phyloP scores from a whole-genome alignment of 805 yeast species.

The Pichia eremophila region DNA sequence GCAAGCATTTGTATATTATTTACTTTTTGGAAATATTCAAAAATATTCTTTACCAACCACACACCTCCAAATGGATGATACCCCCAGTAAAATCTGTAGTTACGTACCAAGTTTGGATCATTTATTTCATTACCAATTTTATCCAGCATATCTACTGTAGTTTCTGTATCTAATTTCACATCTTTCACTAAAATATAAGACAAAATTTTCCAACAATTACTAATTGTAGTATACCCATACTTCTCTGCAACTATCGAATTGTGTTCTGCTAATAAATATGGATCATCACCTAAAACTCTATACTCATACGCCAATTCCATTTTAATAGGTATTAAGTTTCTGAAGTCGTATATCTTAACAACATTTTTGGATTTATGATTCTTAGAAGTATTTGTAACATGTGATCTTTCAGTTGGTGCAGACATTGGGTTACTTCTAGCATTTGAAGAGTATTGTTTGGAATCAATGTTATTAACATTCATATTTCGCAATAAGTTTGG shows the following conservation, averaged over 20 bases:
- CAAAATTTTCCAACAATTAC: slow-evolving; percentile 67
- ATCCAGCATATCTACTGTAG: slow-evolving; percentile 11
- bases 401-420: slow-evolving; percentile 29
- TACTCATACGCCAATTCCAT: slow-evolving; percentile 62
- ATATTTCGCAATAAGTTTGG: slow-evolving; percentile 41
- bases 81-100: slow-evolving; percentile 57
- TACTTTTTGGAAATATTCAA: slow-evolving; percentile 51
- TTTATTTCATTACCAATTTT: slow-evolving; percentile 11
- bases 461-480: slow-evolving; percentile 14
- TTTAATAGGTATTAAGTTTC: slow-evolving; percentile 65
- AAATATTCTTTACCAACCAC: slow-evolving; percentile 54
- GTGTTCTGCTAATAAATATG: slow-evolving; percentile 55
- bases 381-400: slow-evolving; percentile 19
- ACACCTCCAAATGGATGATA: slow-evolving; percentile 65
- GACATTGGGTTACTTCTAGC: slow-evolving; percentile 27
- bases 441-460: slow-evolving; percentile 14
- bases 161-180: slow-evolving; percentile 19
- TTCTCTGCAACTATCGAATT: slow-evolving; percentile 64
- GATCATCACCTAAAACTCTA: slow-evolving; percentile 51
- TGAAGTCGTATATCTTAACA: slow-evolving; percentile 58
- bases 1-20: slow-evolving; percentile 85
- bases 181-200: slow-evolving; percentile 38
- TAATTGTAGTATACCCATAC: slow-evolving; percentile 51
- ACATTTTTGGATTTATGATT: slow-evolving; percentile 33
- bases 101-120: slow-evolving; percentile 9